A percentile compares a stretch with the other conserved stretches of the same genome.
Evolutionary conservation across 495 filamentous ascomycete species (phyloP).

Genomic region (Aspergillus saccharolyticus): DNA sequence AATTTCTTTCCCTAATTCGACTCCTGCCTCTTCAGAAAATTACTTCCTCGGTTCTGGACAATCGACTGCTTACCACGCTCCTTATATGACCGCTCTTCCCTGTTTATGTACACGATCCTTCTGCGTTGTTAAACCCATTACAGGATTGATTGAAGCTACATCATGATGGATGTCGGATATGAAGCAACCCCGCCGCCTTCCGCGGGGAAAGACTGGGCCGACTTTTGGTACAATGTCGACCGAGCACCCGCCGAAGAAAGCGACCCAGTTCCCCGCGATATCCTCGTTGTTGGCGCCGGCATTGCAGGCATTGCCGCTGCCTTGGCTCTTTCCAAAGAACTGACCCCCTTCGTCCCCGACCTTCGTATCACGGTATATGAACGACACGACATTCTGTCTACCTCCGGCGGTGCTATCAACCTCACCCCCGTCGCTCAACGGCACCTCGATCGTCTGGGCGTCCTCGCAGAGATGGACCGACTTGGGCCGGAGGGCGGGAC

Average conservation of each 20-base stretch:
- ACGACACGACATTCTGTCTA: slow-evolving; percentile 49
- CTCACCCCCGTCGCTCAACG: slow-evolving; percentile 57
- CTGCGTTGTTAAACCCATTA: background rate
- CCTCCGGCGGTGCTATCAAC: slow-evolving; percentile 58
- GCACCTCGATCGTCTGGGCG: slow-evolving; percentile 52
- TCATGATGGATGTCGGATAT: slow-evolving; percentile 5
- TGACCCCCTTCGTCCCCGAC: slow-evolving; percentile 38
- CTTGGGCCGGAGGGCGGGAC: slow-evolving; percentile 41
- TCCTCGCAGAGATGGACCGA: slow-evolving; percentile 39
- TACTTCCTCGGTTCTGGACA: background rate
- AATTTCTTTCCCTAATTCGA: background rate
- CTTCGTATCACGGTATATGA: slow-evolving; percentile 53
- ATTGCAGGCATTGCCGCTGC: slow-evolving; percentile 53
- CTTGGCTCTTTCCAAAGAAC: slow-evolving; percentile 45
- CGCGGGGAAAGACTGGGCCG: slow-evolving; percentile 7
- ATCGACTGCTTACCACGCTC: background rate
- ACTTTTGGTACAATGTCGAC: background rate
- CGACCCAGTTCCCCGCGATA: slow-evolving; percentile 26
- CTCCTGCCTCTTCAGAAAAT: background rate
- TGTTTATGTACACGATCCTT: background rate
- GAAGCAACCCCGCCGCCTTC: slow-evolving; percentile 3
- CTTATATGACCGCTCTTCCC: background rate
- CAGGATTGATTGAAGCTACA: background rate
- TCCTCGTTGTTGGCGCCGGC: slow-evolving; percentile 52
- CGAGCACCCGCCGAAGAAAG: background rate